Evolutionary conservation across 176 grass and related monocot genomes (phyloP).

Genomic region (Oryza rufipogon): DNA sequence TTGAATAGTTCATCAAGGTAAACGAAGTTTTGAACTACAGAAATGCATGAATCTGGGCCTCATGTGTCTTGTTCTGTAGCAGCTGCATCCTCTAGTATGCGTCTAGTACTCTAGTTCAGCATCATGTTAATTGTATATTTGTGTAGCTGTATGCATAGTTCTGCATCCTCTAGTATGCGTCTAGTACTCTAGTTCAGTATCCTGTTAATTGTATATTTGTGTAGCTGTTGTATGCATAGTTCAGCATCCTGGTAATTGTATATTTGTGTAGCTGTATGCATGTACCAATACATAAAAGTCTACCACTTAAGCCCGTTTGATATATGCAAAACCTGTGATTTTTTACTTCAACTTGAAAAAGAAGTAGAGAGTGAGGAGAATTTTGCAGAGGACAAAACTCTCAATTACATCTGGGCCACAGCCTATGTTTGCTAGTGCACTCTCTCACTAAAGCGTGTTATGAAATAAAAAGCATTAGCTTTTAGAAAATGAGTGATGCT

Average conservation of each 20-base stretch:
- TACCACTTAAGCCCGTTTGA: neutral
- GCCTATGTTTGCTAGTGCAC: neutral
- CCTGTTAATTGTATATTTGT: neutral
- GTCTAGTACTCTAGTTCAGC: neutral
- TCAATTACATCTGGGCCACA: neutral
- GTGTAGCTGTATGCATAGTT: neutral
- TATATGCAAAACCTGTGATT: neutral
- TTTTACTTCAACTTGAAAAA: neutral
- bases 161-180: too few species aligned
- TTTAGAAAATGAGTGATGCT: conserved; percentile 1
- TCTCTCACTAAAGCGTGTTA: neutral
- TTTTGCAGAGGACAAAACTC: conserved; percentile 19
- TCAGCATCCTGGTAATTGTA: neutral
- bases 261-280: neutral
- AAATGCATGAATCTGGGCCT: neutral
- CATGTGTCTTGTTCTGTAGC: neutral
- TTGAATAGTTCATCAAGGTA: neutral
- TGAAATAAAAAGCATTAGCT: neutral
- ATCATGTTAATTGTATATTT: neutral
- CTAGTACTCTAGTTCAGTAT: too few species aligned
- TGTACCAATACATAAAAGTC: neutral
- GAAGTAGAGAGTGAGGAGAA: neutral
- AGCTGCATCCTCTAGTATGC: neutral
- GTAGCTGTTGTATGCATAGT: neutral
- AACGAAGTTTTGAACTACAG: neutral